A percentile compares a stretch with the other conserved stretches of the same genome.
These are phyloP conservation scores for Penicillium sp. DNA, from an alignment of 2,329 filamentous ascomycete genomes.

Conservation along the genomic window DNA sequence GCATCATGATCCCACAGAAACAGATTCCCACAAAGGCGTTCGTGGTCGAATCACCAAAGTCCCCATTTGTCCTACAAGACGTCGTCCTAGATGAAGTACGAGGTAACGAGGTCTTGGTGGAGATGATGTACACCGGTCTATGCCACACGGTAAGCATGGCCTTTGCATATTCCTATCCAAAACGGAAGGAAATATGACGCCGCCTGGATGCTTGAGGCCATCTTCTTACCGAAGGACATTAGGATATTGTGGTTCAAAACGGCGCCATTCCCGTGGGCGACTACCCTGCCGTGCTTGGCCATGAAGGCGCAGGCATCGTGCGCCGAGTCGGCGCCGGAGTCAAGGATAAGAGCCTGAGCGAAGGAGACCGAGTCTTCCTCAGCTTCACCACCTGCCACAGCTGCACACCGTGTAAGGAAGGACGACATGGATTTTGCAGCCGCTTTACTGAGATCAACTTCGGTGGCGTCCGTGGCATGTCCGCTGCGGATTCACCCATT, in stretches of 20 bases:
- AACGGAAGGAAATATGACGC: background rate
- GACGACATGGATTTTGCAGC: constrained; percentile 24
- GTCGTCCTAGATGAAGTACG: constrained; percentile 31
- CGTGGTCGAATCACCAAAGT: constrained; percentile 20
- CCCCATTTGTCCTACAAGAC: constrained; percentile 28
- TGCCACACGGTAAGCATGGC: constrained; percentile 33
- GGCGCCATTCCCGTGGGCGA: constrained; percentile 28
- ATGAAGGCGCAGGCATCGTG: constrained; percentile 33
- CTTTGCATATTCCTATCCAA: background rate
- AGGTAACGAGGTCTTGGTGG: constrained; percentile 36
- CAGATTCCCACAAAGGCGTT: constrained; percentile 25
- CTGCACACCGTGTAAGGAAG: constrained; percentile 24
- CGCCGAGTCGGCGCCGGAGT: constrained; percentile 31
- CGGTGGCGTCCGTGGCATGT: constrained; percentile 21
- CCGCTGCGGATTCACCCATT: constrained; percentile 24
- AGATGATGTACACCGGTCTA: constrained; percentile 40
- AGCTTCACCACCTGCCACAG: constrained; percentile 28
- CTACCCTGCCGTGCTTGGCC: constrained; percentile 31
- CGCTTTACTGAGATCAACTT: constrained; percentile 30
- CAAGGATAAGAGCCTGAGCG: constrained; percentile 26
- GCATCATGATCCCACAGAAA: constrained; percentile 21
- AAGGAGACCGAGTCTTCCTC: constrained; percentile 37
- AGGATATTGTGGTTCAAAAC: constrained; percentile 34
- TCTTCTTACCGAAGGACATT: background rate
- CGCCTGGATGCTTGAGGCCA: background rate